A percentile compares a stretch with the other conserved stretches of the same genome.
Conservation (phyloP, 1,139 yeast species). For the Cylindricascospora bacillispora region DNA sequence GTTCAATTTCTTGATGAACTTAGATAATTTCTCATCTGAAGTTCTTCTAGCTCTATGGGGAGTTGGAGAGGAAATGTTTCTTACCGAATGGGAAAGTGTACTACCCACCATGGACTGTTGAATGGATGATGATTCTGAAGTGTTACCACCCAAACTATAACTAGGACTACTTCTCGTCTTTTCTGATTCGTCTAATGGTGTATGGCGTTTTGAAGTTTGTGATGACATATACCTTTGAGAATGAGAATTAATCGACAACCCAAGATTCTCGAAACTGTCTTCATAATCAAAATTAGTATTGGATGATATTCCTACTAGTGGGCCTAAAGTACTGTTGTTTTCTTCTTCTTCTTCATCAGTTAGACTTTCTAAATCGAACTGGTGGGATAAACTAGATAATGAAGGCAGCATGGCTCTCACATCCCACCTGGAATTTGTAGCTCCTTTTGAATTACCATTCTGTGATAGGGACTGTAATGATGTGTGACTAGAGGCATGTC, state of each 20-base stretch:
- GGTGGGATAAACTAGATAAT: constrained; percentile 6
- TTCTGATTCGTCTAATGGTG: constrained; percentile 2
- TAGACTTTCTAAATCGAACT: constrained; percentile 5
- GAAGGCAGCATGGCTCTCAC: constrained; percentile 5
- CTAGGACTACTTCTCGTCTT: constrained; percentile 3
- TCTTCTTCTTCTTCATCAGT: neutral
- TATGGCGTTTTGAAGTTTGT: constrained; percentile 1
- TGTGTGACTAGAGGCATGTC: constrained; percentile 4
- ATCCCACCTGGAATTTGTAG: no score
- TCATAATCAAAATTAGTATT: constrained; percentile 1
- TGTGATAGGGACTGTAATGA: neutral
- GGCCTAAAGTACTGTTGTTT: constrained; percentile 1
- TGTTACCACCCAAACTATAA: constrained; percentile 1
- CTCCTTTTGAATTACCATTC: no score
- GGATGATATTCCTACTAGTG: constrained; percentile 3
- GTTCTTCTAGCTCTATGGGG: constrained; percentile 13
- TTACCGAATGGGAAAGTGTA: neutral
- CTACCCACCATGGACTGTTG: neutral
- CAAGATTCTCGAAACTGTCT: no score
- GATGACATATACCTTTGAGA: constrained; percentile 1
- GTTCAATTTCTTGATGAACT: constrained; percentile 1
- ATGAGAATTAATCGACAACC: neutral
- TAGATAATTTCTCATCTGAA: constrained; percentile 13
- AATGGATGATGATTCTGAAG: constrained; percentile 4
- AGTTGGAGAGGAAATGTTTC: constrained; percentile 12